A percentile compares a stretch with the other conserved stretches of the same genome.
phyloP scores from a whole-genome alignment of 768 basidiomycete genomes.

The Serendipita vermifera region DNA sequence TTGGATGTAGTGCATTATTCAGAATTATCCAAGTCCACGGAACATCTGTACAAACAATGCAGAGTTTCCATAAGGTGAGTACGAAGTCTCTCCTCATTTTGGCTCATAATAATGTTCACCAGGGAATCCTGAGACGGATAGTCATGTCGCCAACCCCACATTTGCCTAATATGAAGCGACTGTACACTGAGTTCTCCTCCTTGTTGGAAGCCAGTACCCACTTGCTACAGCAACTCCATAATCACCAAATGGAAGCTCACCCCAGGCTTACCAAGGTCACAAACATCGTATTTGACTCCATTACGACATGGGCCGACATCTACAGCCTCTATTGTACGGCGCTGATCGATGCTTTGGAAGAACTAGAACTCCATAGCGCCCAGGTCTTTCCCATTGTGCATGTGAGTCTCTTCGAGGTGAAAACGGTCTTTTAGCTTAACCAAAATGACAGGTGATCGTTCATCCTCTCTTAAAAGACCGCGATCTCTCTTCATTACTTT shows the following conservation, averaged over 20 bases:
- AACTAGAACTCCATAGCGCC: background rate
- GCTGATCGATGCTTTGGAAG: conserved; percentile 1
- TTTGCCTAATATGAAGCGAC: background rate
- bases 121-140: background rate
- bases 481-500: background rate
- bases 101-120: too few species aligned
- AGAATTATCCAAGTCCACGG: background rate
- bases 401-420: background rate
- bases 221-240: background rate
- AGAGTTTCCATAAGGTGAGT: background rate
- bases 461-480: too few species aligned
- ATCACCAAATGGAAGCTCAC: background rate
- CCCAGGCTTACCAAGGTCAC: background rate
- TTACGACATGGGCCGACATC: background rate
- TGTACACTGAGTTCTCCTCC: background rate
- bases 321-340: background rate
- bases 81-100: too few species aligned
- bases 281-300: background rate
- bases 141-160: background rate
- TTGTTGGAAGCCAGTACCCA: background rate
- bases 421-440: too few species aligned
- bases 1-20: background rate
- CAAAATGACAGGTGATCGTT: too few species aligned
- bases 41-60: background rate
- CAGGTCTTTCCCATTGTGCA: conserved; percentile 1